These are phyloP conservation scores for Fusarium nelsonii DNA, from an alignment of 2,329 filamentous ascomycete genomes.

Conservation along the genomic window DNA sequence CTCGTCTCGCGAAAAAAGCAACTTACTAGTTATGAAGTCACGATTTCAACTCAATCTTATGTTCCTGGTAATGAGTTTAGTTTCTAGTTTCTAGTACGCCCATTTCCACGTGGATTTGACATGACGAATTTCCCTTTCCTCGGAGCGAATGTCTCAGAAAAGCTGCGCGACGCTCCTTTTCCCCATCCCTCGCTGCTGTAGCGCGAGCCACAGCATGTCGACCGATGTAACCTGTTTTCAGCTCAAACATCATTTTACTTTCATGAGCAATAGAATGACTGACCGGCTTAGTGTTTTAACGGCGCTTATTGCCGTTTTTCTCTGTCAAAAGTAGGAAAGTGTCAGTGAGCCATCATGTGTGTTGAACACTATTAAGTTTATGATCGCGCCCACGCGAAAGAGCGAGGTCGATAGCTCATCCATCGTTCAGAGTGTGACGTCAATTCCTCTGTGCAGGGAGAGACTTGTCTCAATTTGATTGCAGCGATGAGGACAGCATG, in stretches of 20 bases:
- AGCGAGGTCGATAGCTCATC: slow-evolving; percentile 2
- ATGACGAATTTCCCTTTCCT: slow-evolving; percentile 23
- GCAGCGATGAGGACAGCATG: not conserved
- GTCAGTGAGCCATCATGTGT: not conserved
- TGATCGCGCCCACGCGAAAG: slow-evolving; percentile 3
- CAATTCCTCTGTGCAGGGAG: not conserved
- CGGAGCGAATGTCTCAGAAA: slow-evolving; percentile 30
- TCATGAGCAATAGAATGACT: not conserved
- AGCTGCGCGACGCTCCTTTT: slow-evolving; percentile 11
- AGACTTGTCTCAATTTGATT: slow-evolving; percentile 12
- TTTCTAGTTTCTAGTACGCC: slow-evolving; percentile 2
- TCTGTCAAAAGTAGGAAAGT: not conserved
- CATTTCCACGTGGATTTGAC: slow-evolving; percentile 33
- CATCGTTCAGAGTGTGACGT: not conserved
- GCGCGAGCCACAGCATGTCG: slow-evolving; percentile 33
- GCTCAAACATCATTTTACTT: not conserved
- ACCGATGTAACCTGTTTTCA: slow-evolving; percentile 21
- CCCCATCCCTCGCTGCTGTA: slow-evolving; percentile 28
- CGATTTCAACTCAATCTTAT: not conserved
- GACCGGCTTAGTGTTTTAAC: not conserved
- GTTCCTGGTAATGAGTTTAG: not conserved
- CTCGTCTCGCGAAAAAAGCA: not conserved
- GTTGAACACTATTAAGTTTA: not conserved
- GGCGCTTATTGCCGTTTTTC: slow-evolving; percentile 7
- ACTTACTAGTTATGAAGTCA: not conserved